These are phyloP conservation scores for Solanum appendiculatum DNA, from an alignment of 257 asterid genomes.

Conservation along the genomic window DNA sequence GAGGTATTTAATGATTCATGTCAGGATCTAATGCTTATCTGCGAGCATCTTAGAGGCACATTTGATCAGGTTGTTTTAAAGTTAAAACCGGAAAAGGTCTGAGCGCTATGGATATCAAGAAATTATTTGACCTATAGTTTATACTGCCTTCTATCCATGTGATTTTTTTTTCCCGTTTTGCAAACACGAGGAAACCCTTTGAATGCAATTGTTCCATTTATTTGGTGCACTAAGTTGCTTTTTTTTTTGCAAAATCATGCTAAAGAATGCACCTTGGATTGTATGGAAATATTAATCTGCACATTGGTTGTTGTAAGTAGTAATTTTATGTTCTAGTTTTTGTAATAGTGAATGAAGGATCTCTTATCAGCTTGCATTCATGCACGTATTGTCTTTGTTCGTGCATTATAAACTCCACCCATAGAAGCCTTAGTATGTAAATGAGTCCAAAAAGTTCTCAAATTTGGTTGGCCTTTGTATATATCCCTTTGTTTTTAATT, in stretches of 20 bases:
- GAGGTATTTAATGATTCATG: slow-evolving; percentile 79
- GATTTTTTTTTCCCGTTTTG: not conserved
- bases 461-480: not conserved
- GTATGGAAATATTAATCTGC: not conserved
- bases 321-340: not conserved
- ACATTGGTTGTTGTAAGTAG: not conserved
- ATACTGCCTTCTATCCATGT: not conserved
- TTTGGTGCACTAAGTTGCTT: not conserved
- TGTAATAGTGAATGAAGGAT: not conserved
- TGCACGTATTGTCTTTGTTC: not conserved
- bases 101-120: slow-evolving; percentile 18
- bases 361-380: not conserved
- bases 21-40: slow-evolving; percentile 65
- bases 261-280: not conserved
- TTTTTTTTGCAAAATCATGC: not conserved
- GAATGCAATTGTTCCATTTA: not conserved
- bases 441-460: not conserved
- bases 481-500: not conserved
- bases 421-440: not conserved
- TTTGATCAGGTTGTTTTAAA: slow-evolving; percentile 56
- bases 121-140: not conserved
- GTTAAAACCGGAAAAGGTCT: slow-evolving; percentile 35
- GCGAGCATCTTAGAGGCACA: slow-evolving; percentile 60
- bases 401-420: not conserved
- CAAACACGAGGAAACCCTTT: not conserved